A percentile compares a stretch with the other conserved stretches of the same genome.
phyloP scores from a whole-genome alignment of 805 yeast genomes.

The Saitoella complicata region DNA sequence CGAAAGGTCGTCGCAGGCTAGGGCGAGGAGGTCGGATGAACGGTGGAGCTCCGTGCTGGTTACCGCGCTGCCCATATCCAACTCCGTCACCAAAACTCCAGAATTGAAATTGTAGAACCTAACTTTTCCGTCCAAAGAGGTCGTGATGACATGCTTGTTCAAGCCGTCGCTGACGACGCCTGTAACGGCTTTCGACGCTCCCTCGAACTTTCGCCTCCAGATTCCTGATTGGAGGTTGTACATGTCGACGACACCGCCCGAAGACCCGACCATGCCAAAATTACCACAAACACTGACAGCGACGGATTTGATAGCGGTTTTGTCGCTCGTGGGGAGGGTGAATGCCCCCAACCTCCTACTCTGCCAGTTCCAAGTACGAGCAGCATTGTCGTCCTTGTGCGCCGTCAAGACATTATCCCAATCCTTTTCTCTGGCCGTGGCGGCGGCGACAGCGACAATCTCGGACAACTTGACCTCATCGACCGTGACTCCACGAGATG shows the following conservation, averaged over 20 bases:
- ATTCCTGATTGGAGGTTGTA: slow-evolving; percentile 88
- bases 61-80: slow-evolving; percentile 60
- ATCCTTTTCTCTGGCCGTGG: slow-evolving; percentile 14
- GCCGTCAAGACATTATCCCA: slow-evolving; percentile 92
- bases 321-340: slow-evolving; percentile 58
- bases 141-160: slow-evolving; percentile 73
- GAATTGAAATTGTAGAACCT: slow-evolving; percentile 75
- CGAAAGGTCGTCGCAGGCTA: slow-evolving; percentile 73
- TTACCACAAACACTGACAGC: slow-evolving; percentile 87
- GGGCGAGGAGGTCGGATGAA: slow-evolving; percentile 69
- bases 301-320: slow-evolving; percentile 56
- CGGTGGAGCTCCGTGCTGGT: slow-evolving; percentile 64
- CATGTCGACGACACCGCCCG: slow-evolving; percentile 67
- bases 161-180: slow-evolving; percentile 82
- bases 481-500: slow-evolving; percentile 21
- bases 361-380: slow-evolving; percentile 79
- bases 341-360: slow-evolving; percentile 67
- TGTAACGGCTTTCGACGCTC: slow-evolving; percentile 49
- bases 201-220: slow-evolving; percentile 46
- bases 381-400: slow-evolving; percentile 67
- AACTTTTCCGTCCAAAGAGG: slow-evolving; percentile 77
- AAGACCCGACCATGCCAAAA: slow-evolving; percentile 81
- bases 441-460: slow-evolving; percentile 25
- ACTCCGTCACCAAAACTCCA: slow-evolving; percentile 47
- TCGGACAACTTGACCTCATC: slow-evolving; percentile 47